These are phyloP conservation scores for Eucalyptus pauciflora DNA, from an alignment of 345 rosid species.

Conservation along the genomic window DNA sequence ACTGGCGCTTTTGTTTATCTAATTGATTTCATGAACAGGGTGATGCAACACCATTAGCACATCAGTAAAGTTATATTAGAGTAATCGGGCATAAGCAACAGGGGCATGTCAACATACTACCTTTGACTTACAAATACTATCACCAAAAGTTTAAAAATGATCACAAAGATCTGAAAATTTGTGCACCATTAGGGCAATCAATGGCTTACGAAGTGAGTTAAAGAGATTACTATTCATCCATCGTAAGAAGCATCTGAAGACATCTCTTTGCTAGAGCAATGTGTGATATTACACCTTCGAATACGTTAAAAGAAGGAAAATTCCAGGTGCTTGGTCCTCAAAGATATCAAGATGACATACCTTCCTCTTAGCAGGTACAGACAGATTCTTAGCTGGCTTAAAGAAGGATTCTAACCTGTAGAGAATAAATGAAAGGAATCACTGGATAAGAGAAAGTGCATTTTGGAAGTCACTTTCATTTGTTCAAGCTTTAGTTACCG, in stretches of 20 bases:
- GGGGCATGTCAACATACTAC: neutral
- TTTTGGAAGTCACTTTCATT: neutral
- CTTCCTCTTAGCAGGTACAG: slow-evolving; percentile 60
- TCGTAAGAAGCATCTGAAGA: neutral
- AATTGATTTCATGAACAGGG: neutral
- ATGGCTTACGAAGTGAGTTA: neutral
- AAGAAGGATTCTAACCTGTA: slow-evolving; percentile 74
- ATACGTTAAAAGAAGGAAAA: neutral
- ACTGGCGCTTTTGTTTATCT: neutral
- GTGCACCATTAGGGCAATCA: neutral
- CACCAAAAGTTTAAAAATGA: neutral
- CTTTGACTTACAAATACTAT: neutral
- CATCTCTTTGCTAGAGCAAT: neutral
- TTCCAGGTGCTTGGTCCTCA: neutral
- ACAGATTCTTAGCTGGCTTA: slow-evolving; percentile 52
- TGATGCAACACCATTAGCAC: neutral
- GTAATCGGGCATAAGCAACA: neutral
- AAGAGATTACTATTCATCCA: neutral
- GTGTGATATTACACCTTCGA: neutral
- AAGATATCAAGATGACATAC: slow-evolving; percentile 20
- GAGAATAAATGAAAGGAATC: neutral
- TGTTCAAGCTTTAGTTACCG: slow-evolving; percentile 25
- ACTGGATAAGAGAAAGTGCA: neutral
- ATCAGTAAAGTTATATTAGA: neutral
- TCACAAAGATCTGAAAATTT: neutral